A percentile compares a stretch with the other conserved stretches of the same genome.
phyloP scores from a whole-genome alignment of 371 early-diverging fungal genomes.

The Mucor racemosus region DNA sequence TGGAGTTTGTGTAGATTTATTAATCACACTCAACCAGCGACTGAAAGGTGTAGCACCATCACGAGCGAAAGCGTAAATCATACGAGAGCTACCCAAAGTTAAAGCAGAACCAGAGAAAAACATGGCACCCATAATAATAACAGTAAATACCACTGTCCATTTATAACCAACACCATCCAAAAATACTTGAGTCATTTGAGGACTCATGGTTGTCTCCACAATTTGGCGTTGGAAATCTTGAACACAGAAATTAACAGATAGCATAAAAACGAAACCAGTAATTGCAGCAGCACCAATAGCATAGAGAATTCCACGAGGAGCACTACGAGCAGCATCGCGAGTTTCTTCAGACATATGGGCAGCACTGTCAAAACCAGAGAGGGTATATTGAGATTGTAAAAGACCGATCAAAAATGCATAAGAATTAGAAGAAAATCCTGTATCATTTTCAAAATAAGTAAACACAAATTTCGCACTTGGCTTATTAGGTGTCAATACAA shows the following conservation, averaged over 20 bases:
- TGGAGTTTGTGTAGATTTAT: conserved; percentile 38
- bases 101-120: conserved; percentile 61
- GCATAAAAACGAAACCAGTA: conserved; percentile 46
- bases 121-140: conserved; percentile 59
- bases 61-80: conserved; percentile 78
- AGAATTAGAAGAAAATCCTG: conserved; percentile 46
- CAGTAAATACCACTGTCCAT: conserved; percentile 54
- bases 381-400: conserved; percentile 56
- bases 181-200: conserved; percentile 58
- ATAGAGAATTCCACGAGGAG: conserved; percentile 68
- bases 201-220: conserved; percentile 46
- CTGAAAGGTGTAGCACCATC: conserved; percentile 72
- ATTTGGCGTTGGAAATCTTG: conserved; percentile 49
- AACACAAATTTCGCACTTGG: conserved; percentile 52
- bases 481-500: conserved; percentile 57
- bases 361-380: conserved; percentile 75
- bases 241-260: conserved; percentile 49
- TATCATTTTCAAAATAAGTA: conserved; percentile 48
- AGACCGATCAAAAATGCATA: conserved; percentile 56
- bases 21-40: conserved; percentile 49
- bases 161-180: conserved; percentile 64
- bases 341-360: conserved; percentile 85
- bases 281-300: conserved; percentile 52
- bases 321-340: conserved; percentile 62
- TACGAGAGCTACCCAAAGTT: conserved; percentile 63